phyloP scores from a whole-genome alignment of 768 basidiomycete species.

The Sporobolomyces phaffii region DNA sequence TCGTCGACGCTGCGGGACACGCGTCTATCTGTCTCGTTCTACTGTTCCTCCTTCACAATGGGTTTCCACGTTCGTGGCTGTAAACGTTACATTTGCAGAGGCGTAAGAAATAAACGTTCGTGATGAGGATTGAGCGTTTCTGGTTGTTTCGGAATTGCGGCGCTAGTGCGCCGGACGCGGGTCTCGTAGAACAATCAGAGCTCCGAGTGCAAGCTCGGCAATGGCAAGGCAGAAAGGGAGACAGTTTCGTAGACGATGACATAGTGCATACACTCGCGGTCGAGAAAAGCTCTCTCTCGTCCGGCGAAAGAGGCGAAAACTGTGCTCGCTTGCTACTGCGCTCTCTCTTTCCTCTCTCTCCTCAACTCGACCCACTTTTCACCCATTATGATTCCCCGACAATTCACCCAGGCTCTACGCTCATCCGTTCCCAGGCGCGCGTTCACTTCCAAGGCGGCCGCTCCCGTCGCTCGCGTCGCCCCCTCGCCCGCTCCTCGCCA shows the following conservation, averaged over 20 bases:
- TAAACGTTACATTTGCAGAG: too few relatives aligned
- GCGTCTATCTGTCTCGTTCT: too few relatives aligned
- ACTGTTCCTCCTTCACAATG: too few relatives aligned
- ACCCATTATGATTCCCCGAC: slow-evolving; percentile 13
- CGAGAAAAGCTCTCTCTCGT: not conserved
- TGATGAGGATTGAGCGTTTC: too few relatives aligned
- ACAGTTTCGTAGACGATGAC: not conserved
- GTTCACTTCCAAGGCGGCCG: not conserved
- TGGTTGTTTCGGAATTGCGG: too few relatives aligned
- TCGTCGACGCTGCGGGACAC: too few relatives aligned
- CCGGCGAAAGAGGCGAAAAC: too few relatives aligned
- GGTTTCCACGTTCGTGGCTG: too few relatives aligned
- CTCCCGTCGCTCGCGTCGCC: too few relatives aligned
- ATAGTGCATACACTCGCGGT: not conserved
- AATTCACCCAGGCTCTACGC: slow-evolving; percentile 12
- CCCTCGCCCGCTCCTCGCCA: not conserved
- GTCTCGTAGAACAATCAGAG: not conserved
- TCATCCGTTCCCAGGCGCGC: not conserved
- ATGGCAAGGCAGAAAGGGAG: not conserved
- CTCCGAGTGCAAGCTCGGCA: not conserved
- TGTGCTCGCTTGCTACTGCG: too few relatives aligned
- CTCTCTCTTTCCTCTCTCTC: not conserved
- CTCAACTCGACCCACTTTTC: not conserved
- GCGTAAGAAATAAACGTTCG: too few relatives aligned
- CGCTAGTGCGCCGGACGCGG: too few relatives aligned